Evolutionary conservation across 257 asterid species (phyloP), one percentile per base, ranked within the genome.

Genomic region (Lavandula angustifolia): DNA sequence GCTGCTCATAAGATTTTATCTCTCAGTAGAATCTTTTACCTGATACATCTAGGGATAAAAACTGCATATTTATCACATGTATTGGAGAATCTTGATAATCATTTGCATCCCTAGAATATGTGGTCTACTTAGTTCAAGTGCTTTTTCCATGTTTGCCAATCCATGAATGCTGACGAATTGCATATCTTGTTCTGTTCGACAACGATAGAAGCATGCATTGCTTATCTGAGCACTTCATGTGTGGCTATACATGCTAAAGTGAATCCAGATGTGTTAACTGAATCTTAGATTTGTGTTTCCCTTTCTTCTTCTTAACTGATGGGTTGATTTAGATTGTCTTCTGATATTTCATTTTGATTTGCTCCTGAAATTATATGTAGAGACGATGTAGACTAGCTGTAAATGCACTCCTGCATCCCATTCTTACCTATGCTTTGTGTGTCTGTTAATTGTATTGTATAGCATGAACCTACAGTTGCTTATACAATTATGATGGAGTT

Each of bases 11-110:
- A 16, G 31, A 12, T 52, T 5, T 42, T 33, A 32, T 33, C 34
- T 42, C 34, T 60, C 75, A 53, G 49, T 9, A 50, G 27, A 54
- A 41, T 32, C 16, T 16, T 44, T 10, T 62, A 35, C 41, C 16
- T 31, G 29, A 13, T 48, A 8, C 18, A 42, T 31, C 22, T 37
- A 42, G 48, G 46, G 46, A 62, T 52, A 50, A 34, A 50, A 10
- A 38, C 27, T 44, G 6, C 11, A 57, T 1, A 40, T 8, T 40
- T 40, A 8, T 40, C 46, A n/a, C 54, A 37, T 48, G 34, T 62
- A 61, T 10, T 16, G 14, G 4, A 43, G 35, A 29, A 12, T 57
- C 7, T 53, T 59, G 60, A 60, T 60, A 22, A 37, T 34, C 22
- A n/a, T 27, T 29, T 42, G 50, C 57, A 42, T 52, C 16, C 22